Evolutionary conservation across 164 flowering plant genomes (phyloP).

Genomic region (Vitis cinerea): DNA sequence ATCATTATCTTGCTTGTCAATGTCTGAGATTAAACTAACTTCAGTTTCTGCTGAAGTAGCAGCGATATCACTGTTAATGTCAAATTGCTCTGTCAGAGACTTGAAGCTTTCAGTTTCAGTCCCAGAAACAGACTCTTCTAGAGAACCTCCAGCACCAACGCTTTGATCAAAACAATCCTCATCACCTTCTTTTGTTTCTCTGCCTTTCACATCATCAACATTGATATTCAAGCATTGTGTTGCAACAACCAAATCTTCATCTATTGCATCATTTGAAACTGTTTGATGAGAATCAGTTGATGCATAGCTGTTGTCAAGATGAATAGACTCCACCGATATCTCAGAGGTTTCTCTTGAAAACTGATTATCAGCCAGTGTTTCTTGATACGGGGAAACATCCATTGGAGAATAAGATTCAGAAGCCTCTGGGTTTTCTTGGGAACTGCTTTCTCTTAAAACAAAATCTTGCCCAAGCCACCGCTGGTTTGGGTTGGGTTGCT

Average conservation of each 20-base stretch:
- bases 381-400: conserved; percentile 84
- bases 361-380: conserved; percentile 35
- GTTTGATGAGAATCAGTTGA: conserved; percentile 27
- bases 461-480: conserved; percentile 32
- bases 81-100: conserved; percentile 54
- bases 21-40: conserved; percentile 29
- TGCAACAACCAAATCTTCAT: conserved; percentile 48
- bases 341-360: conserved; percentile 50
- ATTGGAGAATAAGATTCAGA: conserved; percentile 76
- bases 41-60: conserved; percentile 38
- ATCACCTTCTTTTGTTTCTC: conserved; percentile 22
- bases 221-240: conserved; percentile 42
- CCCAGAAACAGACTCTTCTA: conserved; percentile 36
- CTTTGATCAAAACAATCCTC: conserved; percentile 10
- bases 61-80: conserved; percentile 24
- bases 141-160: conserved; percentile 18
- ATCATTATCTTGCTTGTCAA: conserved; percentile 42
- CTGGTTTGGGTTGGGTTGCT: conserved; percentile 27
- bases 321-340: conserved; percentile 43
- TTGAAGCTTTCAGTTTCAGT: conserved; percentile 54
- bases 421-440: conserved; percentile 39
- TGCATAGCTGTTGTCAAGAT: conserved; percentile 15
- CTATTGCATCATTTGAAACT: conserved; percentile 36
- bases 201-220: conserved; percentile 22
- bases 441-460: conserved; percentile 30